Conservation (phyloP, 2,329 filamentous ascomycete species). For the Ophidiomyces ophidiicola region DNA sequence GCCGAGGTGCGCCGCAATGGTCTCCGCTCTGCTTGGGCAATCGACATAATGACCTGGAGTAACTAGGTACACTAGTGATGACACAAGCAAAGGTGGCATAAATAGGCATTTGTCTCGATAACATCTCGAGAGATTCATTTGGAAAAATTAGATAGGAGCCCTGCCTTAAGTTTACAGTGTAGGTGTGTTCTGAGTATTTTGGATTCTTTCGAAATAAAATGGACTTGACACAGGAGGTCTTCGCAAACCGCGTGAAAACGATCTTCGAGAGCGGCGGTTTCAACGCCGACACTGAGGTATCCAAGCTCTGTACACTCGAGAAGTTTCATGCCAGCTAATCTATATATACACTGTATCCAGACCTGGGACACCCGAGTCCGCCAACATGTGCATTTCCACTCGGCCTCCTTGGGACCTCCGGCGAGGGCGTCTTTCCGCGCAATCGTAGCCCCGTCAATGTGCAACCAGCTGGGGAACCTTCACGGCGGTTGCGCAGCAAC, state of each 20-base stretch:
- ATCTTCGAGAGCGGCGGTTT: slow-evolving; percentile 1
- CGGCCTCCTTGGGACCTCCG: slow-evolving; percentile 26
- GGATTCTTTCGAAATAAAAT: background rate
- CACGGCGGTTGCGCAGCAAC: slow-evolving; percentile 68
- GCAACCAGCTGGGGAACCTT: slow-evolving; percentile 81
- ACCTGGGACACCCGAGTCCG: slow-evolving; percentile 22
- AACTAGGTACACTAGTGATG: too few species aligned
- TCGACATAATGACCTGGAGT: too few species aligned
- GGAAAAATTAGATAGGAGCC: too few species aligned
- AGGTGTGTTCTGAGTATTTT: too few species aligned
- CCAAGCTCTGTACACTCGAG: too few species aligned
- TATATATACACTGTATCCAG: slow-evolving; percentile 18
- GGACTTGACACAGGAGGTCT: slow-evolving; percentile 3
- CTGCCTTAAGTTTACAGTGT: too few species aligned
- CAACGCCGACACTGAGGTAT: too few species aligned
- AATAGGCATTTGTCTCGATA: too few species aligned
- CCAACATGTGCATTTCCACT: slow-evolving; percentile 29
- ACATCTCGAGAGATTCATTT: too few species aligned
- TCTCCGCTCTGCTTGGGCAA: too few species aligned
- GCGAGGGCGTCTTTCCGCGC: slow-evolving; percentile 26
- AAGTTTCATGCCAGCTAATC: background rate
- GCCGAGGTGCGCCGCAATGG: too few species aligned
- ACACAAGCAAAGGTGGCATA: too few species aligned
- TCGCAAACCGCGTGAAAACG: slow-evolving; percentile 3
- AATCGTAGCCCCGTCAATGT: slow-evolving; percentile 71